Base-by-base conservation (phyloP, 2,329 filamentous ascomycete genomes). In the Cordyceps farinosa region DNA sequence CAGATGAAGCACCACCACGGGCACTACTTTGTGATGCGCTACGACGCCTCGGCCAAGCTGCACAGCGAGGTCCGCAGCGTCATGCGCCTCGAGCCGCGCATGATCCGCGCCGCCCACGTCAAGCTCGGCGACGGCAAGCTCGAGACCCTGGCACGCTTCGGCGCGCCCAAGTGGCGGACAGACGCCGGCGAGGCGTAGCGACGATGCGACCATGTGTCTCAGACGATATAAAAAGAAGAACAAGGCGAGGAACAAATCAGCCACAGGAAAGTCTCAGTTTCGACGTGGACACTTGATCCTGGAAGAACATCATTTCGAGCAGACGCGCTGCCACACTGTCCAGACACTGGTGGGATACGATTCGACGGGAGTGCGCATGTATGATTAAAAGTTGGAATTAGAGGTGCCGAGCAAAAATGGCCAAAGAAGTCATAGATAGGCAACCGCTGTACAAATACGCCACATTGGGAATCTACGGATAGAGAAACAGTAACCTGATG, bases 1-100 rank as follows among this genome's bases (percentile, higher is more conserved):
- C 92, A 97, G 79, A 87, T 90, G 70, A 87, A 87, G 68, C 90
- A 98, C 83, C 86, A 86, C 67, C 85, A 87, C 69, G 95, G 95
- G 62, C 93, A 98, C 81, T 96, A 99, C 84, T 99, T 99, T 77
- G 90, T 96, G 73, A 91, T 99, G 90, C 91, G 95, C 70, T 99
- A 97, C 82, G 95, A 99, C 76, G 80, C 89, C 63, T 90, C 88
- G 65, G 79, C 87, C 8, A 76, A 81, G 57, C 88, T 90, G 8
- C 94, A 98, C 77, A 80, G 90, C 68, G 82, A 87, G 50, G 84
- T 99, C 47, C 84, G 89, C 66, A 84, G 83, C 65, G 94, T 90
- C 22, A 82, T 99, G 68, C 84, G 86, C 57, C 82, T 96, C 69
- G 95, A 99, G 78, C 94, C 95, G 47, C 84, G 95, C 63, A 90